Evolutionary conservation across 2,329 filamentous ascomycete genomes (phyloP), one percentile per base, ranked within the genome.

Genomic region (Pleoardoris graminearum): DNA sequence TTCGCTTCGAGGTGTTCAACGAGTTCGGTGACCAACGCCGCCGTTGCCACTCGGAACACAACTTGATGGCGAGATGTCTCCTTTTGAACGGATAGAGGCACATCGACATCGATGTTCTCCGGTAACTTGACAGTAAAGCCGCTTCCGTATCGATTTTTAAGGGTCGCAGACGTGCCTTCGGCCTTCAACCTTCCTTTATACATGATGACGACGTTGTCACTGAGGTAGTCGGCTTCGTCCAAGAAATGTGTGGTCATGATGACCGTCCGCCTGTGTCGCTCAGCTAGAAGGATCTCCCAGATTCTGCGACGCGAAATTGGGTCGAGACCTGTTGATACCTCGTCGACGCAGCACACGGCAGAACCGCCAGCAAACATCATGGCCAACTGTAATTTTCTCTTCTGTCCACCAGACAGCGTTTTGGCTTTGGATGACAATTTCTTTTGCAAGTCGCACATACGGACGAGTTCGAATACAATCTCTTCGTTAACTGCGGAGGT

Each of bases 361-460:
- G 88, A 92, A 7, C 90, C 91, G 53, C 92, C 91, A 8, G 90
- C 92, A 62, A 96, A 84, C 90, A 95, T 96, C 84, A 96, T 91
- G 7, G 90, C 91, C 4, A 96, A 79, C 70, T 96, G 91, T 8
- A 96, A 79, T 71, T 96, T 96, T 45, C 91, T 80, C 75, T 95
- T 96, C 72, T 96, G 91, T 0, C 91, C 91, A 7, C 91, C 91
- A 1, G 90, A 95, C 0, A 96, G 77, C 0, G 90, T 93, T 66
- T 85, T 86, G 0, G 90, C 82, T 53, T 80, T 78, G 0, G 90
- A 86, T 19, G 83, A 80, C 17, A 84, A 75, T 73, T 96, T 96
- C 35, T 83, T 79, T n/a, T 80, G 79, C 1, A 96, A 80, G 68
- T 95, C 91, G 55, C 93, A 85, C 0, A 84, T 79, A 7, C 74